phyloP scores from a whole-genome alignment of 208 protist genomes.

The Histomonas meleagridis region DNA sequence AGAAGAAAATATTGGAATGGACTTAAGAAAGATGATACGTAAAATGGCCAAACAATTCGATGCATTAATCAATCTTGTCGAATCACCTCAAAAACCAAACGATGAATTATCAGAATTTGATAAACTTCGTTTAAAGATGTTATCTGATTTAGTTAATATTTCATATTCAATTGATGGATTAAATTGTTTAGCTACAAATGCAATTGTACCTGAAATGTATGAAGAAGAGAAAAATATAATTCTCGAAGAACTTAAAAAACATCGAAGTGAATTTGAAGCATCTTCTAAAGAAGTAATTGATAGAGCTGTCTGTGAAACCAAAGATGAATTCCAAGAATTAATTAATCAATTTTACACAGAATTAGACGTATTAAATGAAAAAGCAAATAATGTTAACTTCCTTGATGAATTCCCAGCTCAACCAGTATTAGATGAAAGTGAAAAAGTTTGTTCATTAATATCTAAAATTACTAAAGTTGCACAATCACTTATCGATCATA shows the following conservation, averaged over 20 bases:
- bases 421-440: not conserved
- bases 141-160: not conserved
- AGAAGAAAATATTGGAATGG: not conserved
- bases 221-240: not conserved
- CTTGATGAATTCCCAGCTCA: not conserved
- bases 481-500: not conserved
- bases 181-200: not conserved
- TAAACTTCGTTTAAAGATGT: not conserved
- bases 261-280: not conserved
- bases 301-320: not conserved
- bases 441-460: not conserved
- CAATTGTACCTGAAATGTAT: not conserved
- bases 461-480: not conserved
- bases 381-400: not conserved
- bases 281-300: not conserved
- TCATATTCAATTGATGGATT: not conserved
- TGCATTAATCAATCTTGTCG: not conserved
- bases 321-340: not conserved
- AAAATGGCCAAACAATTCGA: constrained; percentile 26
- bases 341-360: not conserved
- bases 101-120: not conserved
- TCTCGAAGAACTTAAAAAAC: not conserved
- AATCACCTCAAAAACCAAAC: not conserved
- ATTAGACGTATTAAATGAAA: not conserved
- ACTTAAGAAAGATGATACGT: not conserved